Conservation (phyloP, 2,329 filamentous ascomycete species). For the Lomentospora prolificans region DNA sequence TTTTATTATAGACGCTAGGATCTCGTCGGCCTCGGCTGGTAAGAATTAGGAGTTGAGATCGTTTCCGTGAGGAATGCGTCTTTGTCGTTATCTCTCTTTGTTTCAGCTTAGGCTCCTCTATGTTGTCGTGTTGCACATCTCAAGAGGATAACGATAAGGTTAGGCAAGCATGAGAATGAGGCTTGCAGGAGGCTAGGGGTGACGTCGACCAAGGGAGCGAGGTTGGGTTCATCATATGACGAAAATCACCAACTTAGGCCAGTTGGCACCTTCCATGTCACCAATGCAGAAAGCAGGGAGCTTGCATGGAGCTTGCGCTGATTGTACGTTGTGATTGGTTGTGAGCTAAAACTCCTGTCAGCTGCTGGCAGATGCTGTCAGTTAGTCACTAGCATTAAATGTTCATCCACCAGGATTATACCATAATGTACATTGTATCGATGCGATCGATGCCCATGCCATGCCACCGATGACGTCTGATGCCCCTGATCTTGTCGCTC, state of each 20-base stretch:
- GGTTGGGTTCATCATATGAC: background rate
- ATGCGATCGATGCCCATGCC: too few relatives aligned
- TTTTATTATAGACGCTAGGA: too few relatives aligned
- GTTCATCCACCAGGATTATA: too few relatives aligned
- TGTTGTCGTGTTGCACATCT: background rate
- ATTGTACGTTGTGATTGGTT: constrained; percentile 2
- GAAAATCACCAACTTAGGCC: background rate
- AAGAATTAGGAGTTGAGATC: too few relatives aligned
- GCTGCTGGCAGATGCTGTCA: background rate
- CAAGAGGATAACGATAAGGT: background rate
- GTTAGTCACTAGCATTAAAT: too few relatives aligned
- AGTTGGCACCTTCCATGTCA: background rate
- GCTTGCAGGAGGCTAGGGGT: background rate
- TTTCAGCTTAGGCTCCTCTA: background rate
- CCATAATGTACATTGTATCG: too few relatives aligned
- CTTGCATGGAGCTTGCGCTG: background rate
- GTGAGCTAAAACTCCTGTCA: background rate
- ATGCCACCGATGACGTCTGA: too few relatives aligned
- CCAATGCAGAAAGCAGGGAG: background rate
- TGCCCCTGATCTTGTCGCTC: too few relatives aligned
- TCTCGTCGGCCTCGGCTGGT: too few relatives aligned
- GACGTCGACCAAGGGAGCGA: too few relatives aligned
- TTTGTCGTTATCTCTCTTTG: background rate
- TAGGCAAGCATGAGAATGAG: background rate
- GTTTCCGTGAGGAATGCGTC: too few relatives aligned